A percentile compares a stretch with the other conserved stretches of the same genome.
Conservation (phyloP, 2,329 filamentous ascomycete genomes). For the Aspergillus sojae region DNA sequence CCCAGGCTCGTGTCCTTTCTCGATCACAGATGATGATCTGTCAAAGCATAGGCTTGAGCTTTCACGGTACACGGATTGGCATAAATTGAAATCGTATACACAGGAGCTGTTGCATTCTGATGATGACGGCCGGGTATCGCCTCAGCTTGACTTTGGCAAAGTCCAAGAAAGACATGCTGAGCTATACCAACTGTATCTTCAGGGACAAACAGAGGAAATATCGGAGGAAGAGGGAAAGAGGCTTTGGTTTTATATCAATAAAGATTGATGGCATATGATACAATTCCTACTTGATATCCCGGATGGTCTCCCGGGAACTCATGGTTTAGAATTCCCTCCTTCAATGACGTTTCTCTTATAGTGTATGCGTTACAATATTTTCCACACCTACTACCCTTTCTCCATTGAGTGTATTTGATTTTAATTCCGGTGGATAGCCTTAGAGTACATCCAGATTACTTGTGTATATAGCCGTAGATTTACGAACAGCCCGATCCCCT, state of each 20-base stretch:
- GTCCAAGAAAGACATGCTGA: conserved; percentile 17
- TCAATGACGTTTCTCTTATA: too few relatives aligned
- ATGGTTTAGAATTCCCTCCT: too few relatives aligned
- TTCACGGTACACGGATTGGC: conserved; percentile 18
- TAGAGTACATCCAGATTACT: too few relatives aligned
- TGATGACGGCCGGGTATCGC: conserved; percentile 23
- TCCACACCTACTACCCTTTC: fast-evolving
- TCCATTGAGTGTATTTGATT: too few relatives aligned
- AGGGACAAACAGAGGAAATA: conserved; percentile 4
- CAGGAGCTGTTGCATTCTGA: conserved; percentile 21
- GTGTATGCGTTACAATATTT: too few relatives aligned
- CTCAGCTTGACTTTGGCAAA: conserved; percentile 21
- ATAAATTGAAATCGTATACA: conserved; percentile 17
- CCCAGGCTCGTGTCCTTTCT: conserved; percentile 6
- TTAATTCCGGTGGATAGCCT: too few relatives aligned
- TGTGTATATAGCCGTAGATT: too few relatives aligned
- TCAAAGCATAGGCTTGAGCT: conserved; percentile 15
- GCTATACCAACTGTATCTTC: conserved; percentile 19
- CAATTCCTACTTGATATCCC: too few relatives aligned
- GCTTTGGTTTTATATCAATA: conserved; percentile 19
- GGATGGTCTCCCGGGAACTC: too few relatives aligned
- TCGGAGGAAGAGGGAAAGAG: conserved; percentile 18
- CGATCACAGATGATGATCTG: conserved; percentile 10
- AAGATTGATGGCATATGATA: background rate
- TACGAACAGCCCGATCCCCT: too few relatives aligned